Evolutionary conservation across 2,329 filamentous ascomycete genomes (phyloP), one percentile per base, ranked within the genome.

Genomic region (Kalaharituber pfeilii): DNA sequence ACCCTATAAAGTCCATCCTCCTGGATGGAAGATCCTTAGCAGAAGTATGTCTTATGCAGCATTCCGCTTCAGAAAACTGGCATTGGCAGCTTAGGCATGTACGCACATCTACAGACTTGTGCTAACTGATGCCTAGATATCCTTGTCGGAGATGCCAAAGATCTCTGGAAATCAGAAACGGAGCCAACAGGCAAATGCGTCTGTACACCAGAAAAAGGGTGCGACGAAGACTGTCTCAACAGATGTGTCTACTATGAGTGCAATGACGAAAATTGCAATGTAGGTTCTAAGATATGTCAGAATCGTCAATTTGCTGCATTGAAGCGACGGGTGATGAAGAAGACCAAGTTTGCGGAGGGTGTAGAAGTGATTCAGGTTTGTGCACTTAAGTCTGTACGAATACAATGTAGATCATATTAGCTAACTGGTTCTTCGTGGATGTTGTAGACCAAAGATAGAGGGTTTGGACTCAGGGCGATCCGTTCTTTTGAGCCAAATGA

Each of bases 211-310:
- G 84, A 88, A 52, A 79, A 82, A 53, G 87, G 86, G 30, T 96
- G 91, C 64, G 84, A 80, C 59, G 86, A 95, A 59, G 77, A 84
- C 63, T 98, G 91, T 69, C 84, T 94, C 66, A 98, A 98, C 67
- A 77, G 87, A 58, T 87, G 87, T 67, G 96, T 96, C 87, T 80
- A 94, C 54, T 96, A 95, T 67, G 91, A 98, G 70, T 98, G 91
- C 67, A 86, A 96, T 67, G 77, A 82, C 49, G 81, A 76, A 55
- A 98, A 95, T 67, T 98, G 91, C 72, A 84, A 81, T 56, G 72
- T 89, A 15, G 82, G 83, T 39, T 73, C 77, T n/a, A 75, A 79
- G 20, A 66, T 73, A 50, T 98, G 91, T 68, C 79, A 78, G 25
- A 98, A 98, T 66, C 84, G 91, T 26, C 82, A 84, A 22, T 98